Percentiles rank a stretch among this genome's conserved stretches.
These are phyloP conservation scores for Colletotrichum eleusines DNA, from an alignment of 2,329 filamentous ascomycete species.

Conservation along the genomic window DNA sequence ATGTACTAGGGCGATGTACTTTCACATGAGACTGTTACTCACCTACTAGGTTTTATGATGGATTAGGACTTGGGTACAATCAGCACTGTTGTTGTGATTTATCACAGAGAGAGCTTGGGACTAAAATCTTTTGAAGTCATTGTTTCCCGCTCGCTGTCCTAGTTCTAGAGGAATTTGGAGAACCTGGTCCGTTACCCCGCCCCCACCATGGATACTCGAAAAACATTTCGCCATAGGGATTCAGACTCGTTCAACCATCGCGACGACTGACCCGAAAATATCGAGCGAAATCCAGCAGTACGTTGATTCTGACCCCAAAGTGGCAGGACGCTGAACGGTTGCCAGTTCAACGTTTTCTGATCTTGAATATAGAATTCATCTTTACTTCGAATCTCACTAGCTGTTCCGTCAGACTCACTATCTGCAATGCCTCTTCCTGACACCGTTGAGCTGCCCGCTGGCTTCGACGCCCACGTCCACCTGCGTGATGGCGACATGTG, in stretches of 20 bases:
- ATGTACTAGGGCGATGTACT: not conserved
- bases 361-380: not conserved
- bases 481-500: conserved; percentile 76
- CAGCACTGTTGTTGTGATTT: no score
- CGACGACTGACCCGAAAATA: conserved; percentile 8
- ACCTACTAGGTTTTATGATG: not conserved
- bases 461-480: conserved; percentile 79
- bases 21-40: not conserved
- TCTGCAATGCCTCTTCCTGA: conserved; percentile 37
- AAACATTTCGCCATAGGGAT: conserved; percentile 35
- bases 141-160: not conserved
- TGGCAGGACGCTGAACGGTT: not conserved
- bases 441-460: conserved; percentile 67
- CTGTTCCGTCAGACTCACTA: not conserved
- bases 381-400: not conserved
- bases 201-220: conserved; percentile 39
- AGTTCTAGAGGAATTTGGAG: conserved; percentile 10
- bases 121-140: not conserved
- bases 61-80: not conserved
- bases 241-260: not conserved
- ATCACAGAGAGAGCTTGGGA: not conserved
- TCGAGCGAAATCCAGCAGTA: not conserved
- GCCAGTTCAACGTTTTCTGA: not conserved
- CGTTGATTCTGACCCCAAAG: not conserved
- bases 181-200: conserved; percentile 38